These are phyloP conservation scores for Microthyrium microscopicum DNA, from an alignment of 2,329 filamentous ascomycete species.

Conservation along the genomic window DNA sequence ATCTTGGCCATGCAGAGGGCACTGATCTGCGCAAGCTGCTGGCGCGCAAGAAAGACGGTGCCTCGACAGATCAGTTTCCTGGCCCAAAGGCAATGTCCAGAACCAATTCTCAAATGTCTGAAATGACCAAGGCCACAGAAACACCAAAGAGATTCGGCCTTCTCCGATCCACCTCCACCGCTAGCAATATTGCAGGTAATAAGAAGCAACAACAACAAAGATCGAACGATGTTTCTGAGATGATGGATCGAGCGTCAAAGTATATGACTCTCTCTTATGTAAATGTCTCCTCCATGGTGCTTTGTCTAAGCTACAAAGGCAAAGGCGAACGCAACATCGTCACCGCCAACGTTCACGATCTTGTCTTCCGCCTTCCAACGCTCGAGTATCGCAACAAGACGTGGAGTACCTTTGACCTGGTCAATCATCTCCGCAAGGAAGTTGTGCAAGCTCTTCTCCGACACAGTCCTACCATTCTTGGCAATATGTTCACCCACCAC, in stretches of 20 bases:
- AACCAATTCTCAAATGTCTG: not conserved
- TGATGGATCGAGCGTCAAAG: conserved; percentile 87
- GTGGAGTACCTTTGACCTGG: conserved; percentile 93
- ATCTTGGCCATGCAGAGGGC: conserved; percentile 4
- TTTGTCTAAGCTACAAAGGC: conserved; percentile 93
- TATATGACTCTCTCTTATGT: conserved; percentile 97
- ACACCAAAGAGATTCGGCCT: conserved; percentile 19
- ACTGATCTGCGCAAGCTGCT: conserved; percentile 4
- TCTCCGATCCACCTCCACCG: conserved; percentile 26
- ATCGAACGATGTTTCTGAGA: conserved; percentile 84
- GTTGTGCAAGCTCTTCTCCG: conserved; percentile 88
- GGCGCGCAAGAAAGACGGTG: not conserved
- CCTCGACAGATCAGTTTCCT: conserved; percentile 1
- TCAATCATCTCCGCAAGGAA: conserved; percentile 82
- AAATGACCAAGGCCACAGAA: not conserved
- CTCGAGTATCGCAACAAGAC: conserved; percentile 98
- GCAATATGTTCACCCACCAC: conserved; percentile 89
- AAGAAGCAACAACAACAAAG: conserved; percentile 40
- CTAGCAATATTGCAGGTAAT: conserved; percentile 24
- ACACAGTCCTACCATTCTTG: conserved; percentile 88
- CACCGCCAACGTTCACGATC: conserved; percentile 79
- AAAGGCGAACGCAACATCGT: conserved; percentile 77
- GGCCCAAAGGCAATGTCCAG: not conserved
- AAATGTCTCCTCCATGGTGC: conserved; percentile 83
- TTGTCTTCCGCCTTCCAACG: conserved; percentile 87